Conservation (phyloP, 2,329 filamentous ascomycete species). For the Chaetomiaceae sp. region DNA sequence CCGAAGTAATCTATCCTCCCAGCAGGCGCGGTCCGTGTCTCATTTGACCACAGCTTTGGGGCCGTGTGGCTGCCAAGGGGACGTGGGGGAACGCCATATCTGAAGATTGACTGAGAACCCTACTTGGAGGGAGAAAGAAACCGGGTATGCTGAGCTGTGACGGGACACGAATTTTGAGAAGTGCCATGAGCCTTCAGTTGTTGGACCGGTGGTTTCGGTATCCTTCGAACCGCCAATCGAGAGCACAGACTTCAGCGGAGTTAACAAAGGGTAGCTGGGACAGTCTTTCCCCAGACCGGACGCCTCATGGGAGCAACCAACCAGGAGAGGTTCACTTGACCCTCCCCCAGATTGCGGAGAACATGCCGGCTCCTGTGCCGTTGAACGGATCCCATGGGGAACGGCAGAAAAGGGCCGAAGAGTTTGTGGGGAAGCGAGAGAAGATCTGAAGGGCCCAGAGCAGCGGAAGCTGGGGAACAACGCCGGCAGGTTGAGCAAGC, state of each 20-base stretch:
- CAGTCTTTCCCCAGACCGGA: background rate
- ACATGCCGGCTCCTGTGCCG: background rate
- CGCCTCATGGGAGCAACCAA: background rate
- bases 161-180: too few relatives aligned
- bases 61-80: background rate
- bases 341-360: background rate
- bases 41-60: background rate
- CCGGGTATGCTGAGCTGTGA: too few relatives aligned
- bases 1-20: slow-evolving; percentile 1
- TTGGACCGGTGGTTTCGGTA: background rate
- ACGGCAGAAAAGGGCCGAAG: slow-evolving; percentile 10
- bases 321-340: background rate
- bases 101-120: too few relatives aligned
- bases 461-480: background rate
- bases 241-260: background rate
- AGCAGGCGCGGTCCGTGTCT: background rate
- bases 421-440: slow-evolving; percentile 5
- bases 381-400: background rate
- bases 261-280: background rate
- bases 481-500: background rate
- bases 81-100: background rate
- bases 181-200: background rate
- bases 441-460: slow-evolving; percentile 20
- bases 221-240: background rate
- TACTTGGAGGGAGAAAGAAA: too few relatives aligned